Percentiles rank a stretch among this genome's conserved stretches.
Conservation (phyloP, 2,329 filamentous ascomycete genomes). For the Microcera coccophila region DNA sequence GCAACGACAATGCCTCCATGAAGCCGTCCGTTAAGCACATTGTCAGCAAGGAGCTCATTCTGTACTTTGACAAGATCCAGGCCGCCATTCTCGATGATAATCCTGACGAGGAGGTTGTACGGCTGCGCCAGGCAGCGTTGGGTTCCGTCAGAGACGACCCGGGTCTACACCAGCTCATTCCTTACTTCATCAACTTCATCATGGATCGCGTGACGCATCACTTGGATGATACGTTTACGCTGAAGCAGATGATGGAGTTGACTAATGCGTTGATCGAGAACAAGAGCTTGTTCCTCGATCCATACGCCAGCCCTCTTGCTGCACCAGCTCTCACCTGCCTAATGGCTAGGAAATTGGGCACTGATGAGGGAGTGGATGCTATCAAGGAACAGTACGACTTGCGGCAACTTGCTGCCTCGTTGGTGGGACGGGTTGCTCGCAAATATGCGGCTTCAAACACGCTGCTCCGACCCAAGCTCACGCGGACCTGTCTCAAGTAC, state of each 20-base stretch:
- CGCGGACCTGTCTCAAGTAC: conserved; percentile 86
- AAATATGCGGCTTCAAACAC: conserved; percentile 80
- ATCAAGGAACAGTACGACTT: conserved; percentile 69
- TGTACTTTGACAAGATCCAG: conserved; percentile 96
- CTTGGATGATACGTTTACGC: conserved; percentile 81
- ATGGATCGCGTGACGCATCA: conserved; percentile 94
- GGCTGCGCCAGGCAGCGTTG: conserved; percentile 77
- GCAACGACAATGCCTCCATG: conserved; percentile 77
- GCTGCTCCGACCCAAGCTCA: conserved; percentile 80
- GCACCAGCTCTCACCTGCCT: conserved; percentile 90
- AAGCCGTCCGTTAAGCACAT: conserved; percentile 95
- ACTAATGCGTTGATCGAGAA: conserved; percentile 82
- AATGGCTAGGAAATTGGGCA: conserved; percentile 71
- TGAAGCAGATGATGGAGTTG: conserved; percentile 90
- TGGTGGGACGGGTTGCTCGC: conserved; percentile 73
- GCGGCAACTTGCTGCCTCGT: conserved; percentile 76
- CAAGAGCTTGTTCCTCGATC: conserved; percentile 66
- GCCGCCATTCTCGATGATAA: conserved; percentile 82
- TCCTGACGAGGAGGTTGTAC: conserved; percentile 69
- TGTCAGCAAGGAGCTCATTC: conserved; percentile 88
- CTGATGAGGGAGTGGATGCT: conserved; percentile 48
- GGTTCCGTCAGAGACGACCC: conserved; percentile 84
- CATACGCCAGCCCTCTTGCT: conserved; percentile 63
- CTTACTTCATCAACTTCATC: conserved; percentile 95
- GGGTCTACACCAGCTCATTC: conserved; percentile 88